Base-by-base conservation (phyloP, 192 early-diverging fungal species). In the Pilobolus umbonatus region DNA sequence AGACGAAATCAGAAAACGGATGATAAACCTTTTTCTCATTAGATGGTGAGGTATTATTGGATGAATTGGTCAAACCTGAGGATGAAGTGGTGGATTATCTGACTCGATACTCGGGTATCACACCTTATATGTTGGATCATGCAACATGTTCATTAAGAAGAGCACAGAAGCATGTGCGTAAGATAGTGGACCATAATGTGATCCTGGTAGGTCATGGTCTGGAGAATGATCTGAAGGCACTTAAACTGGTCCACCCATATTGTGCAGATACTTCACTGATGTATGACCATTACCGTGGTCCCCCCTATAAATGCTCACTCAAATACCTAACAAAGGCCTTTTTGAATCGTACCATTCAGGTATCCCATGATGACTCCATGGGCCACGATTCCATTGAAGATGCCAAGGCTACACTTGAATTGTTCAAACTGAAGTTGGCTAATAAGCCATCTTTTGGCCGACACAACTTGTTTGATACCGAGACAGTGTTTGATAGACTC, bases 371-470 rank as follows among this genome's bases (percentile, higher is more conserved):
- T 38, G 42, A 26, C 17, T 63, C 46, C 10, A 57, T 64, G 47
- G 86, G 88, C 32, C 88, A 90, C 74, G 85, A 88, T 67, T 79
- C 79, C 55, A 61, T 72, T 19, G 84, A 88, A 62, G 88, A 90
- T 80, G 85, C 88, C 12, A 53, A 60, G 19, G 79, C 85, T 9
- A 75, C 76, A 17, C 60, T 90, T 48, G 86, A 90, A 64, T 47
- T 90, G 0, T 65, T 85, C 30, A 75, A 81, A 60, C 59, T 79
- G 34, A 84, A 80, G 29, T n/a, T 85, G 29, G 39, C 61, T 39
- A 58, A 70, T 10, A 71, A 74, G 2, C 22, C 56, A 14, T 52
- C 36, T 8, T 81, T 71, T 52, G 78, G 80, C 28, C 57, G 64
- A 31, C 68, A 57, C 28, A 58, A 69, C 42, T 60, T 69, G 22